These are phyloP conservation scores for Gossypium herbaceum DNA, from an alignment of 345 rosid genomes.

Conservation along the genomic window DNA sequence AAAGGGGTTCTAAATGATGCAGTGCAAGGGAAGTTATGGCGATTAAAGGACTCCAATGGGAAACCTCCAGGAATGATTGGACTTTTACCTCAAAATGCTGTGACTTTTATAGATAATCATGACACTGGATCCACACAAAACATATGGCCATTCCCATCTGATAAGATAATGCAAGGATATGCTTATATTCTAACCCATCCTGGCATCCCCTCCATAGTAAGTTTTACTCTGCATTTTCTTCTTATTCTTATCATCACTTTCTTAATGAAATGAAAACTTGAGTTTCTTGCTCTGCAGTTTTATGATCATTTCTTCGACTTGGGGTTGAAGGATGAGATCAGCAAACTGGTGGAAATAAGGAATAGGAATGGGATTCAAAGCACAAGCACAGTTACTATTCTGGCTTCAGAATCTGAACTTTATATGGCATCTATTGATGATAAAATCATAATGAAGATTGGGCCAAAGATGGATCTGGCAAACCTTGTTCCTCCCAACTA, in stretches of 20 bases:
- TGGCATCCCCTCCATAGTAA: conserved; percentile 67
- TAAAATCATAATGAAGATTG: conserved; percentile 63
- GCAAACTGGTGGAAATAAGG: conserved; percentile 46
- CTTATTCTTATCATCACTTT: neutral
- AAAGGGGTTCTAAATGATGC: conserved; percentile 77
- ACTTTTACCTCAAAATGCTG: conserved; percentile 58
- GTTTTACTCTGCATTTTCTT: neutral
- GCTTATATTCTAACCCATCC: conserved; percentile 85
- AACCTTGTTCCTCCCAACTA: conserved; percentile 55
- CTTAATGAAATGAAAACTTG: neutral
- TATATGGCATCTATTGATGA: conserved; percentile 60
- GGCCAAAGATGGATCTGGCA: conserved; percentile 61
- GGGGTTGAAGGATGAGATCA: conserved; percentile 57
- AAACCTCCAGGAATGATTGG: conserved; percentile 82
- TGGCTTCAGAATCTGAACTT: conserved; percentile 54
- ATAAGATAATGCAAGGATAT: conserved; percentile 81
- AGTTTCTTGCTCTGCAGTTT: conserved; percentile 40
- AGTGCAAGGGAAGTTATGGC: conserved; percentile 68
- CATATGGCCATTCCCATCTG: conserved; percentile 62
- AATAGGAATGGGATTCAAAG: conserved; percentile 37
- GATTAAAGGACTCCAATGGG: conserved; percentile 65
- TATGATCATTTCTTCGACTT: conserved; percentile 70
- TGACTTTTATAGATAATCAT: conserved; percentile 79
- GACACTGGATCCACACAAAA: conserved; percentile 66
- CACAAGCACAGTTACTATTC: conserved; percentile 45